These are phyloP conservation scores for Jatropha podagrica DNA, from an alignment of 441 rosid genomes.

Conservation along the genomic window DNA sequence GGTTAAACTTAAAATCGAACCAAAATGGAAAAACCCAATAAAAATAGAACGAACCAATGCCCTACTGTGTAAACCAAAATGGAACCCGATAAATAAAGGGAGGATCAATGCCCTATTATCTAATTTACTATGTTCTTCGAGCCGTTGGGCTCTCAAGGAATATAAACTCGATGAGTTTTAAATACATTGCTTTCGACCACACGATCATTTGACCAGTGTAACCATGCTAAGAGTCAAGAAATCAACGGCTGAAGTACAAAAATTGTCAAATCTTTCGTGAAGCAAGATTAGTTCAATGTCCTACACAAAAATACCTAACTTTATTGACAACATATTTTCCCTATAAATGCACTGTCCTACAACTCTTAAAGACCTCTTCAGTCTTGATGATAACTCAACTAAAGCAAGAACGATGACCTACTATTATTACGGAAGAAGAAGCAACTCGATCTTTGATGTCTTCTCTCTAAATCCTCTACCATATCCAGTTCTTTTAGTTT, in stretches of 20 bases:
- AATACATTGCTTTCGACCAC: background rate
- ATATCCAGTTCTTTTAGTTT: constrained; percentile 69
- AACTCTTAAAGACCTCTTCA: background rate
- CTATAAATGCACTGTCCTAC: constrained; percentile 23
- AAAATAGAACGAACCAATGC: no score
- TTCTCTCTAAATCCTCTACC: constrained; percentile 77
- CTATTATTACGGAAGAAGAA: constrained; percentile 45
- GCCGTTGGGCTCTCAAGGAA: no score
- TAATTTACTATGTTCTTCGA: no score
- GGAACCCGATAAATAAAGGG: no score
- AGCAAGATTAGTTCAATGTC: background rate
- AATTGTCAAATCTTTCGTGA: background rate
- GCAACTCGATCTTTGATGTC: constrained; percentile 52
- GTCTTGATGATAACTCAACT: background rate
- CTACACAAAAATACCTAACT: background rate
- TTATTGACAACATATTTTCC: background rate
- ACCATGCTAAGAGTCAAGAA: background rate
- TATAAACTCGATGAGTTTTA: no score
- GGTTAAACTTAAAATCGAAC: no score
- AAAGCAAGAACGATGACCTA: constrained; percentile 20
- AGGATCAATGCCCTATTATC: no score
- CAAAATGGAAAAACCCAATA: no score
- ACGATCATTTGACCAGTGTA: background rate
- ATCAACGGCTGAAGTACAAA: constrained; percentile 7
- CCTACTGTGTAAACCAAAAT: no score